Evolutionary conservation across 2,329 filamentous ascomycete genomes (phyloP).

Genomic region (Knufia petricola): DNA sequence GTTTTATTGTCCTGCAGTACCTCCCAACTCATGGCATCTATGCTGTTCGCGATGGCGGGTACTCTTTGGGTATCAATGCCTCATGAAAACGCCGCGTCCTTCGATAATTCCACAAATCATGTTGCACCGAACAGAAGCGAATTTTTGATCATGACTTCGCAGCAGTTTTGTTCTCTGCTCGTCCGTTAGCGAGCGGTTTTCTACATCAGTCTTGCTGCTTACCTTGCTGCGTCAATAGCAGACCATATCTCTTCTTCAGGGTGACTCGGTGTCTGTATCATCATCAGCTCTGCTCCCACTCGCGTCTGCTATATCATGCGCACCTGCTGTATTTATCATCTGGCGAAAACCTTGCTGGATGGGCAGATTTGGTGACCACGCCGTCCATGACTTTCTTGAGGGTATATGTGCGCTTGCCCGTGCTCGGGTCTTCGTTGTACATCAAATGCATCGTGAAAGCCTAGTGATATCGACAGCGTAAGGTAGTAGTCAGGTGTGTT

Average conservation of each 20-base stretch:
- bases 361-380: conserved; percentile 88
- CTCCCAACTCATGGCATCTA: neutral
- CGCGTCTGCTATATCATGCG: conserved; percentile 13
- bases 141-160: conserved; percentile 10
- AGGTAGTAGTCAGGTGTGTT: neutral
- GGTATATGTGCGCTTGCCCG: conserved; percentile 86
- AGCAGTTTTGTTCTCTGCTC: conserved; percentile 6
- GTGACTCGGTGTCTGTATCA: conserved; percentile 70
- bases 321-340: conserved; percentile 94
- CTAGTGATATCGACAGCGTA: conserved; percentile 1
- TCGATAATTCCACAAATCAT: neutral
- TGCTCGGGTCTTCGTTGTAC: conserved; percentile 69
- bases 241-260: conserved; percentile 83
- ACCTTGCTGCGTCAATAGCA: conserved; percentile 75
- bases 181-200: conserved; percentile 11
- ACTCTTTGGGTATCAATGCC: conserved; percentile 13
- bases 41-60: neutral
- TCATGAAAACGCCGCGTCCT: neutral
- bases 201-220: conserved; percentile 21
- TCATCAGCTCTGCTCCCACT: conserved; percentile 1
- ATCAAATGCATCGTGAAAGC: conserved; percentile 55
- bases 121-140: neutral
- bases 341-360: conserved; percentile 91
- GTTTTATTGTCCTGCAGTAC: neutral
- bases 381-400: conserved; percentile 59